Base-by-base conservation (phyloP, 2,329 filamentous ascomycete species). In the Arthroderma sp. region DNA sequence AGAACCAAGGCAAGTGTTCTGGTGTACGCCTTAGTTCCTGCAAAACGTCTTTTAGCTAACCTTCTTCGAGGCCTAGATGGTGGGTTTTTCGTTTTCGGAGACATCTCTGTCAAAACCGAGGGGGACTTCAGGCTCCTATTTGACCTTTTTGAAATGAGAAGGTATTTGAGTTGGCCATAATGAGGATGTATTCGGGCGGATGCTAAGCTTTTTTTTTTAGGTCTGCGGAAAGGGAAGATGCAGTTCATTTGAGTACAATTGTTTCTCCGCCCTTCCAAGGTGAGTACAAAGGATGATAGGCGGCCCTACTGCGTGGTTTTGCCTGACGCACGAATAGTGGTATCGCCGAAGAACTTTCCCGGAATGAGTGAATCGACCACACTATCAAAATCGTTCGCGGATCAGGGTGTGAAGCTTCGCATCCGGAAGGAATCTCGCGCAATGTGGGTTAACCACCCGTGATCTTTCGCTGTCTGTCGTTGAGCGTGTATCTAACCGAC, bases 51-150 rank as follows among this genome's bases (percentile, higher is more conserved):
- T 38, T 39, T 3, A 29, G 27, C 36, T 34, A 27, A 36, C 43
- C 22, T 15, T 43, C 33, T 29, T 33, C 28, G 4, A n/a, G 5
- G 8, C 10, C n/a, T 48, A 67, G 85, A 91, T 62, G 83, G 83
- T 7, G 86, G 81, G 1, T 93, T 87, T 65, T 94, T 94, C 57
- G 81, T 94, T n/a, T 94, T 93, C 62, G 83, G 83, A 4, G 86
- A 94, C 61, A 70, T 94, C 22, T 91, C 85, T 0, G 78, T 89
- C 48, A 82, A 82, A 58, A 70, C 78, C 27, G 77, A 83, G 54
- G 87, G 87, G 29, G 71, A 69, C 15, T 89, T 80, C 58, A 73
- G 80, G 32, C 71, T 94, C 34, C 75, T 79, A 45, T 94, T 94
- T 59, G 82, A 77, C 40, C 71, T 94, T 9, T 88, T 82, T 61